These are phyloP conservation scores for Penicillium pancosmium DNA, from an alignment of 495 filamentous ascomycete genomes.

Conservation along the genomic window DNA sequence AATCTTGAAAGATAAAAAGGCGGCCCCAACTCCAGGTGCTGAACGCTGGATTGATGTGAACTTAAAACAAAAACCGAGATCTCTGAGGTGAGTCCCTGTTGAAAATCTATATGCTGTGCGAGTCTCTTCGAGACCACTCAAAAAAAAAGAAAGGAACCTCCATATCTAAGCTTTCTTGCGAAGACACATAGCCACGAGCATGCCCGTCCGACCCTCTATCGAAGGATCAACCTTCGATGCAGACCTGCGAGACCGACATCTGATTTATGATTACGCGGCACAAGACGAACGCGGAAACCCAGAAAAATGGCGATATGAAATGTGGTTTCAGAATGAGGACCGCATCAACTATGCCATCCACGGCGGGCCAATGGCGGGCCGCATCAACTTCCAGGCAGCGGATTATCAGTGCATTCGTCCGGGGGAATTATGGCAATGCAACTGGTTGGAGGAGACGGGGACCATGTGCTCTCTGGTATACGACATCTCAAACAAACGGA, in stretches of 20 bases:
- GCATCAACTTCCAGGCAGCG: slow-evolving; percentile 40
- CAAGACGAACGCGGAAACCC: slow-evolving; percentile 32
- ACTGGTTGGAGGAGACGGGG: slow-evolving; percentile 46
- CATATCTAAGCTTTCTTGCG: neutral
- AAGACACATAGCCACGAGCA: slow-evolving; percentile 9
- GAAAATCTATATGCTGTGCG: neutral
- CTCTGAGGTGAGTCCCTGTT: neutral
- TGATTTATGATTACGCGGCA: slow-evolving; percentile 45
- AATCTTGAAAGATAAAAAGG: neutral
- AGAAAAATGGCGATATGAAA: slow-evolving; percentile 48
- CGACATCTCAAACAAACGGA: slow-evolving; percentile 34
- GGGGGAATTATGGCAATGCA: slow-evolving; percentile 43
- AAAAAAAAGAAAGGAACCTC: neutral
- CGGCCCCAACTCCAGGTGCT: neutral
- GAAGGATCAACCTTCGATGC: slow-evolving; percentile 33
- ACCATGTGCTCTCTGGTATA: slow-evolving; percentile 44
- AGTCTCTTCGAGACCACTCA: neutral
- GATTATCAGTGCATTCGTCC: slow-evolving; percentile 44
- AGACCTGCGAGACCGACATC: slow-evolving; percentile 41
- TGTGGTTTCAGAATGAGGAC: slow-evolving; percentile 46
- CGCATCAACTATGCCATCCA: slow-evolving; percentile 48
- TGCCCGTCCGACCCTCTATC: slow-evolving; percentile 31
- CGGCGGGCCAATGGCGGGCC: slow-evolving; percentile 43
- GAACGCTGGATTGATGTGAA: neutral
- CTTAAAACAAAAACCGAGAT: neutral